Conservation (phyloP, 352 stramenopile species). For the Blastocystis sp. region DNA sequence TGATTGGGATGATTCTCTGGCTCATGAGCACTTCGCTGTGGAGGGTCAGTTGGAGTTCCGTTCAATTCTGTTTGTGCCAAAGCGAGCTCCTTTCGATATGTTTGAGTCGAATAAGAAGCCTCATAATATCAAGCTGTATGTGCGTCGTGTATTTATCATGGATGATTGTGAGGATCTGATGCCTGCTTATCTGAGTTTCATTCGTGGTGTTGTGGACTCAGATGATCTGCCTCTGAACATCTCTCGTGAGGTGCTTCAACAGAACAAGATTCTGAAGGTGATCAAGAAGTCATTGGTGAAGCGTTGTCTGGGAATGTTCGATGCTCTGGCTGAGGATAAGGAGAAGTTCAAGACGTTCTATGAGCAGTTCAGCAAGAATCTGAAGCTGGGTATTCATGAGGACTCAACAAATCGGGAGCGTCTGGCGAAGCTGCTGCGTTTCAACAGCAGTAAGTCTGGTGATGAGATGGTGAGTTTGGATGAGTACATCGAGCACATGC, state of each 20-base stretch:
- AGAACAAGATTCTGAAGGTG: slow-evolving; percentile 99
- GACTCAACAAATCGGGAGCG: slow-evolving; percentile 96
- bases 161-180: slow-evolving; percentile 99
- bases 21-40: slow-evolving; percentile 97
- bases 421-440: slow-evolving; percentile 96
- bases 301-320: slow-evolving; percentile 74
- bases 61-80: slow-evolving; percentile 92
- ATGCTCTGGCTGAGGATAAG: too few relatives aligned
- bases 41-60: slow-evolving; percentile 98
- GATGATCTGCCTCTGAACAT: slow-evolving; percentile 99
- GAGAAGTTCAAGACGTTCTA: slow-evolving; percentile 99
- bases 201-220: slow-evolving; percentile 98
- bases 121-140: slow-evolving; percentile 98
- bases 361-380: slow-evolving; percentile 97
- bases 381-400: slow-evolving; percentile 97
- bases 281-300: slow-evolving; percentile 99
- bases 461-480: slow-evolving; percentile 91
- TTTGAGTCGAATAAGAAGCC: slow-evolving; percentile 99
- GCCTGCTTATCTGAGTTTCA: slow-evolving; percentile 95
- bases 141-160: slow-evolving; percentile 99
- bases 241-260: slow-evolving; percentile 97
- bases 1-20: slow-evolving; percentile 89
- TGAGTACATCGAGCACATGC: slow-evolving; percentile 92
- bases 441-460: slow-evolving; percentile 94
- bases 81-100: slow-evolving; percentile 98